A percentile compares a stretch with the other conserved stretches of the same genome.
phyloP scores from a whole-genome alignment of 768 basidiomycete genomes.

The Lactarius hatsudake region DNA sequence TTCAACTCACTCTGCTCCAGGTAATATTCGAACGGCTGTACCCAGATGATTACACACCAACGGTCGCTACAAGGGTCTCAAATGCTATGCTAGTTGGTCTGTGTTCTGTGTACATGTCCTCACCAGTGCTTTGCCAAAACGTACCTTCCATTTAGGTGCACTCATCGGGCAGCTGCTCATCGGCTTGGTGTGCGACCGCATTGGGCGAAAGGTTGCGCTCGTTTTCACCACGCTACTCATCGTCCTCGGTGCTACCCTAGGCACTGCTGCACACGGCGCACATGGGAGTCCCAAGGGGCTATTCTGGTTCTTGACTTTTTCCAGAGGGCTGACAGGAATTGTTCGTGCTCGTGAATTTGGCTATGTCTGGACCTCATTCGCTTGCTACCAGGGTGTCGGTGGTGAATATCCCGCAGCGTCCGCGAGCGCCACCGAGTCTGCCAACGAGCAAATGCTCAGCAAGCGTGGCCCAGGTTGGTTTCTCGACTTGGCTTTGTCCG shows the following conservation, averaged over 20 bases:
- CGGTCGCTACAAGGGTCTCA: constrained; percentile 63
- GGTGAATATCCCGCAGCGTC: constrained; percentile 77
- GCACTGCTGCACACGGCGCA: constrained; percentile 64
- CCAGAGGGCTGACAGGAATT: constrained; percentile 66
- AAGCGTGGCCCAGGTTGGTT: constrained; percentile 57
- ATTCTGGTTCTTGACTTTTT: constrained; percentile 73
- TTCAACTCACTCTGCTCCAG: constrained; percentile 34
- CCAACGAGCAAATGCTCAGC: constrained; percentile 63
- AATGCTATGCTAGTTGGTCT: constrained; percentile 69
- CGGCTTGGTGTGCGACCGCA: constrained; percentile 67
- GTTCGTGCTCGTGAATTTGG: constrained; percentile 38
- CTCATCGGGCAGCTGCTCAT: constrained; percentile 60
- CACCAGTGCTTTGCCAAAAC: background rate
- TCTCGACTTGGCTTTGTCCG: constrained; percentile 5
- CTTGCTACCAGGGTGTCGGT: constrained; percentile 56
- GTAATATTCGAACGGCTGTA: constrained; percentile 65
- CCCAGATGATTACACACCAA: constrained; percentile 55
- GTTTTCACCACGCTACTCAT: constrained; percentile 66
- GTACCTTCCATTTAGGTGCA: constrained; percentile 42
- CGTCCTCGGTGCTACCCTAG: constrained; percentile 63
- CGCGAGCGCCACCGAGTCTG: constrained; percentile 65
- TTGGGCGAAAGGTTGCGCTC: constrained; percentile 70
- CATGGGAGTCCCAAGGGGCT: constrained; percentile 54
- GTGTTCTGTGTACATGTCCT: constrained; percentile 25
- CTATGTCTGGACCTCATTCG: constrained; percentile 5